Percentiles rank a stretch among this genome's conserved stretches.
These are phyloP conservation scores for Mimosa bimucronata DNA, from an alignment of 306 rosid species.

Conservation along the genomic window DNA sequence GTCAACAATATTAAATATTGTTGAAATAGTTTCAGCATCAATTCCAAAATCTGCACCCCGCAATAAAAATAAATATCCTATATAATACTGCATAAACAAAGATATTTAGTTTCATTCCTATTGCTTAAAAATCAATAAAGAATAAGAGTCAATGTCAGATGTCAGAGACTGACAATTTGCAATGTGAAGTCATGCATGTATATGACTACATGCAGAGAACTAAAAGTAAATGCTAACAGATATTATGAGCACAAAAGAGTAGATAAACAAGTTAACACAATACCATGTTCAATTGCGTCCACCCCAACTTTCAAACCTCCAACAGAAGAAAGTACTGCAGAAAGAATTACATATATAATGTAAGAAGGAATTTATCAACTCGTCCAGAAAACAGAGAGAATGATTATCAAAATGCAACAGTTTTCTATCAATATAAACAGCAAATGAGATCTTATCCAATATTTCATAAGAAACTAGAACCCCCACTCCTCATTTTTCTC, in stretches of 20 bases:
- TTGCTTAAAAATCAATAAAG: background rate
- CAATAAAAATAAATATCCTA: background rate
- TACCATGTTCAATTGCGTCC: conserved; percentile 77
- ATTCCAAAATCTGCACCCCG: background rate
- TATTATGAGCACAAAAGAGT: conserved; percentile 14
- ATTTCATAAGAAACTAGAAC: background rate
- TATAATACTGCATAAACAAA: background rate
- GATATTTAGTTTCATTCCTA: background rate
- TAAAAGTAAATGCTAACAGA: conserved; percentile 24
- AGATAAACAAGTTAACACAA: conserved; percentile 29
- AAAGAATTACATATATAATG: conserved; percentile 38
- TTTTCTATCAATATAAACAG: conserved; percentile 27
- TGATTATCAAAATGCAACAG: conserved; percentile 17
- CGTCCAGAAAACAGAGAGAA: conserved; percentile 19
- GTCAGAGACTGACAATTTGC: background rate
- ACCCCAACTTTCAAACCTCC: conserved; percentile 86
- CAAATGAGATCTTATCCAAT: background rate
- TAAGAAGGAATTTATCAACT: conserved; percentile 32
- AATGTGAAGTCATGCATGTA: background rate
- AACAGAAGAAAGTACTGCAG: conserved; percentile 90
- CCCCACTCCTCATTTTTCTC: background rate
- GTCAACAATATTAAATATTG: background rate
- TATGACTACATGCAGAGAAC: conserved; percentile 5
- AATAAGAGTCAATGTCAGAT: background rate
- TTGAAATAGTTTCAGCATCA: background rate